Conservation (phyloP, 495 filamentous ascomycete species). For the Tuber indicum region DNA sequence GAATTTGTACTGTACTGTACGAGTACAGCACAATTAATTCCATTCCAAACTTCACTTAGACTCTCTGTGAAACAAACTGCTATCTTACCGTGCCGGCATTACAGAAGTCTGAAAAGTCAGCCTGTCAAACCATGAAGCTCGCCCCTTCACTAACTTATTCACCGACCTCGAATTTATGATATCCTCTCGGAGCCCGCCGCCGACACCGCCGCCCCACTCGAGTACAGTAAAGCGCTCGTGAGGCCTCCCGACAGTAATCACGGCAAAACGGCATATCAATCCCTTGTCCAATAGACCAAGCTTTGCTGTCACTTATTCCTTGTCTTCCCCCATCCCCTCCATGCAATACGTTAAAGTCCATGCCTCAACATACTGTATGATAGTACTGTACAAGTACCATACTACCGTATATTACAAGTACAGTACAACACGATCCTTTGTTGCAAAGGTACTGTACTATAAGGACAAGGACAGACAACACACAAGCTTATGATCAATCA, state of each 20-base stretch:
- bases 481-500: neutral
- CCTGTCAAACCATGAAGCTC: neutral
- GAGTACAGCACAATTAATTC: neutral
- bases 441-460: neutral
- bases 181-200: neutral
- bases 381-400: neutral
- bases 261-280: neutral
- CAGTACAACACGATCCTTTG: neutral
- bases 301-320: neutral
- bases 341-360: neutral
- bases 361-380: neutral
- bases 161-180: neutral
- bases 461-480: neutral
- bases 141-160: neutral
- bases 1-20: neutral
- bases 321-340: neutral
- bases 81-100: neutral
- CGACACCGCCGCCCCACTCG: neutral
- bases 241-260: neutral
- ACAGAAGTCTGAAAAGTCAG: neutral
- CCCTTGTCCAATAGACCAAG: neutral
- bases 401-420: neutral
- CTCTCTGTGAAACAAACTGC: neutral
- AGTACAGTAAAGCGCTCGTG: neutral
- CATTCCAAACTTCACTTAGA: neutral